Evolutionary conservation across 2,329 filamentous ascomycete species (phyloP).

Genomic region (Emmonsiellopsis sp.): DNA sequence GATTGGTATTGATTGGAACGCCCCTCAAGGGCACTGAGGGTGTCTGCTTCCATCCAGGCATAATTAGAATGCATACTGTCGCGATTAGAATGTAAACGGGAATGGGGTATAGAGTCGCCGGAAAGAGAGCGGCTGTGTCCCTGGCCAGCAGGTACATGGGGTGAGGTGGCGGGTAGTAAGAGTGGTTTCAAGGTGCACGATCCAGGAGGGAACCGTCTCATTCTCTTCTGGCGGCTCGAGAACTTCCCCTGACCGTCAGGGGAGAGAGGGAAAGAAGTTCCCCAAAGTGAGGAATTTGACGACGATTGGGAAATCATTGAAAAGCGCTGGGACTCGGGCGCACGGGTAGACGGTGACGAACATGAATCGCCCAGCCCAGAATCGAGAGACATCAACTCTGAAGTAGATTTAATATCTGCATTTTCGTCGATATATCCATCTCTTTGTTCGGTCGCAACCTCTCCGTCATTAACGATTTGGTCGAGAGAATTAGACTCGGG

Average conservation of each 20-base stretch:
- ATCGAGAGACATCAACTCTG: conserved; percentile 14
- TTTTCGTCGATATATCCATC: conserved; percentile 1
- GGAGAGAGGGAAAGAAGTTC: conserved; percentile 16
- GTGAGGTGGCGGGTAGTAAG: conserved; percentile 16
- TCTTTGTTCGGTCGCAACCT: conserved; percentile 4
- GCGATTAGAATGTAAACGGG: conserved; percentile 1
- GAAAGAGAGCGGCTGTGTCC: neutral
- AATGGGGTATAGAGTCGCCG: neutral
- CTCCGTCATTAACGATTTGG: neutral
- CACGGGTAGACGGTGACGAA: conserved; percentile 8
- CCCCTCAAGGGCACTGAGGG: conserved; percentile 24
- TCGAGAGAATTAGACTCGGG: neutral
- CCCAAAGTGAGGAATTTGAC: conserved; percentile 13
- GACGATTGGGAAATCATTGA: conserved; percentile 17
- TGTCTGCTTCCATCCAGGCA: conserved; percentile 26
- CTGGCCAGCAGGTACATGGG: neutral
- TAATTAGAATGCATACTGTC: conserved; percentile 8
- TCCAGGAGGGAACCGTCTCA: conserved; percentile 26
- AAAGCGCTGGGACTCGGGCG: conserved; percentile 16
- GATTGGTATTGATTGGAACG: conserved; percentile 15
- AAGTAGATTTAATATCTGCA: neutral
- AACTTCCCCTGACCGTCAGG: conserved; percentile 14
- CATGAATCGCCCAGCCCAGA: conserved; percentile 15
- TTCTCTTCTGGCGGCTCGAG: conserved; percentile 17
- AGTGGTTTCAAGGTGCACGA: conserved; percentile 26